Conservation (phyloP, 1,284 basidiomycete genomes). For the Leucoagaricus sp. region DNA sequence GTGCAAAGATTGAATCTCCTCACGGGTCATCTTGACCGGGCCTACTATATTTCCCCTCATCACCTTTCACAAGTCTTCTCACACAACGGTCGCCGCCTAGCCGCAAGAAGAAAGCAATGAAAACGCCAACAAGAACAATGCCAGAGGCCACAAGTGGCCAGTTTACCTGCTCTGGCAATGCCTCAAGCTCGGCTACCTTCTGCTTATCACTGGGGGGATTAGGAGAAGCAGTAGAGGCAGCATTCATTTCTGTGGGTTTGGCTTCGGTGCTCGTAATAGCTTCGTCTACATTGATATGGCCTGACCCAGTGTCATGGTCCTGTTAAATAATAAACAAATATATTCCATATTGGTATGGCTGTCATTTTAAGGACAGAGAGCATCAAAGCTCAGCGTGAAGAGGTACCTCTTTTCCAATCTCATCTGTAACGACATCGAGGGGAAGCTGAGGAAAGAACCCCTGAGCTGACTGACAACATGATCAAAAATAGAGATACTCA, state of each 20-base stretch:
- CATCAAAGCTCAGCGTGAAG: slow-evolving; percentile 88
- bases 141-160: slow-evolving; percentile 47
- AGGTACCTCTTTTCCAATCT: slow-evolving; percentile 85
- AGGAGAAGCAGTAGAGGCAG: slow-evolving; percentile 7
- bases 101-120: slow-evolving; percentile 56
- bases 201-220: slow-evolving; percentile 18
- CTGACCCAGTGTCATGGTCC: slow-evolving; percentile 16
- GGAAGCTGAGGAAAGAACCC: slow-evolving; percentile 48
- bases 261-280: slow-evolving; percentile 8
- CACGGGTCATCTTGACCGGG: slow-evolving; percentile 43
- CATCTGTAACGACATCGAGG: slow-evolving; percentile 60
- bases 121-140: slow-evolving; percentile 46
- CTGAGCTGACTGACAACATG: slow-evolving; percentile 9
- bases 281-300: slow-evolving; percentile 4
- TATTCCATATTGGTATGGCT: slow-evolving; percentile 53
- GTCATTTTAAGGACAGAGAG: slow-evolving; percentile 36
- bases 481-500: slow-evolving; percentile 34
- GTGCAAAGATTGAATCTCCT: slow-evolving; percentile 14
- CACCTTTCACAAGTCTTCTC: slow-evolving; percentile 37
- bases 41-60: slow-evolving; percentile 45
- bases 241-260: slow-evolving; percentile 14
- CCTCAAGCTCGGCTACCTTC: slow-evolving; percentile 20
- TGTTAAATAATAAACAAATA: slow-evolving; percentile 24
- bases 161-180: slow-evolving; percentile 18
- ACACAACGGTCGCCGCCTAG: slow-evolving; percentile 53